These are phyloP conservation scores for Phylloporus arenicola DNA, from an alignment of 768 basidiomycete species.

Conservation along the genomic window DNA sequence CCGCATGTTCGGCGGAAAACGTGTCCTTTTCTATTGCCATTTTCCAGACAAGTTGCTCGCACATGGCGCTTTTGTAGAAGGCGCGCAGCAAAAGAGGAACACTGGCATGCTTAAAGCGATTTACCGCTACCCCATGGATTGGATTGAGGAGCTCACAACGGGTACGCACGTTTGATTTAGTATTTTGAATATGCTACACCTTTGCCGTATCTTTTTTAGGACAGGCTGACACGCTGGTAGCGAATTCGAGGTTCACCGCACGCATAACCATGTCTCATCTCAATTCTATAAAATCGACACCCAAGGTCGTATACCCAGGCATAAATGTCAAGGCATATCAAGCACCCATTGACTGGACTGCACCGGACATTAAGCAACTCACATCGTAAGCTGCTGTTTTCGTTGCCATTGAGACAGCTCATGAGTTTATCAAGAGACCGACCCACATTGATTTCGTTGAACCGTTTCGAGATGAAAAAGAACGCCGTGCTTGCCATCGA, in stretches of 20 bases:
- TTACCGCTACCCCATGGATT: slow-evolving; percentile 88
- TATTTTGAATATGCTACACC: not conserved
- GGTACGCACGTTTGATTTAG: slow-evolving; percentile 41
- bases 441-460: slow-evolving; percentile 81
- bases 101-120: slow-evolving; percentile 57
- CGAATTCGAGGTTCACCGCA: slow-evolving; percentile 89
- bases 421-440: slow-evolving; percentile 38
- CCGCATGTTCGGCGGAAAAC: slow-evolving; percentile 56
- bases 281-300: slow-evolving; percentile 53
- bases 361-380: slow-evolving; percentile 50
- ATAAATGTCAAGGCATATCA: slow-evolving; percentile 80
- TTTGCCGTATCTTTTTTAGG: slow-evolving; percentile 38
- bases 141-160: slow-evolving; percentile 85
- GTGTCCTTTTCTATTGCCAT: slow-evolving; percentile 96
- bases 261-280: slow-evolving; percentile 75
- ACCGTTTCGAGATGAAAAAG: slow-evolving; percentile 96
- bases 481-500: slow-evolving; percentile 77
- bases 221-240: slow-evolving; percentile 85
- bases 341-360: slow-evolving; percentile 33
- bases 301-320: slow-evolving; percentile 90
- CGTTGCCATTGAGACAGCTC: not conserved
- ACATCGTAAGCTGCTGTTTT: slow-evolving; percentile 43
- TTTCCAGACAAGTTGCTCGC: slow-evolving; percentile 94
- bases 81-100: slow-evolving; percentile 37
- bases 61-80: slow-evolving; percentile 59